Conservation (phyloP, 148 eudicot genomes). For the Spergularia marina region DNA sequence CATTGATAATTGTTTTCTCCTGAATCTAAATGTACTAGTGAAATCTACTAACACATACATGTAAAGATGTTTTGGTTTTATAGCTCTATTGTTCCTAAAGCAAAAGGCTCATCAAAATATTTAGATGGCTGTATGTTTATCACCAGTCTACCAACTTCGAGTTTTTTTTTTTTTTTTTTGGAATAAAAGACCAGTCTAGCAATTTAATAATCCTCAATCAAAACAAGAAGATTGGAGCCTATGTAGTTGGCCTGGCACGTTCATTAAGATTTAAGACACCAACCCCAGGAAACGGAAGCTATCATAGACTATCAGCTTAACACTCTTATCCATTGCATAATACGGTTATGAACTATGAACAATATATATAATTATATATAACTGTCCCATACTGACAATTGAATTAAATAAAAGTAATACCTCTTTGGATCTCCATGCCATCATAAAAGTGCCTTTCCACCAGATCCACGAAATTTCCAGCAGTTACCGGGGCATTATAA, state of each 20-base stretch:
- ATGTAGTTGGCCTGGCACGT: not conserved
- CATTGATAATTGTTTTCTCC: not conserved
- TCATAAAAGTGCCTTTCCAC: conserved; percentile 93
- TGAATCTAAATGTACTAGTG: not conserved
- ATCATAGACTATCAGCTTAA: not conserved
- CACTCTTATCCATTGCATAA: not conserved
- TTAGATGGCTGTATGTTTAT: too few species aligned
- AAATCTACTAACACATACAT: too few species aligned
- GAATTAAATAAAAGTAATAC: conserved; percentile 26
- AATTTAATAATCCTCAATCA: not conserved
- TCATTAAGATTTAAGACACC: not conserved
- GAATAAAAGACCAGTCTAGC: not conserved
- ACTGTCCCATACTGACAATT: not conserved
- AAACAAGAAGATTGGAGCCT: not conserved
- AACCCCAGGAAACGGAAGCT: not conserved
- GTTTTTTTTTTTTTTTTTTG: too few species aligned
- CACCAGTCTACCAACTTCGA: too few species aligned
- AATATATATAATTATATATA: not conserved
- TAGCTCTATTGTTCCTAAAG: too few species aligned
- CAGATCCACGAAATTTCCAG: conserved; percentile 94
- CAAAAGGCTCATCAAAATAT: too few species aligned
- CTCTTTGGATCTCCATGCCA: conserved; percentile 99
- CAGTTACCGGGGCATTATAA: conserved; percentile 93
- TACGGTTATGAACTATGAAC: not conserved
- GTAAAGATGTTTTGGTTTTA: too few species aligned